phyloP scores from a whole-genome alignment of 2,329 filamentous ascomycete genomes.

The Phialophora chinensis region DNA sequence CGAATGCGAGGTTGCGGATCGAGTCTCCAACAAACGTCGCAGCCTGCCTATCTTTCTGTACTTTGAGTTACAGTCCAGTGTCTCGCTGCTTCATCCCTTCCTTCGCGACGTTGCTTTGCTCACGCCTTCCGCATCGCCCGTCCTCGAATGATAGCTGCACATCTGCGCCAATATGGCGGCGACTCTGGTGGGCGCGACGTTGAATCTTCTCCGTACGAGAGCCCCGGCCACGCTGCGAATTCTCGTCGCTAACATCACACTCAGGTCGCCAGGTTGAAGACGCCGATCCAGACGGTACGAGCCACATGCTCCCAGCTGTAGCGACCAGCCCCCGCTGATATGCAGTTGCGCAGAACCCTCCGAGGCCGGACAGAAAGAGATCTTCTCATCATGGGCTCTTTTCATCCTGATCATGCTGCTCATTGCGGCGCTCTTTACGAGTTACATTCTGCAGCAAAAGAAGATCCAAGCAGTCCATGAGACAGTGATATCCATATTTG shows the following conservation, averaged over 20 bases:
- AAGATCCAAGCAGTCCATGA: constrained; percentile 98
- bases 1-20: background rate
- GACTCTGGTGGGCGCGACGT: constrained; percentile 33
- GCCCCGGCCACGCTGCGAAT: background rate
- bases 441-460: constrained; percentile 94
- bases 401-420: constrained; percentile 96
- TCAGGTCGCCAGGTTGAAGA: constrained; percentile 36
- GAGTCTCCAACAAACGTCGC: constrained; percentile 4
- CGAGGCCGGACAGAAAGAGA: constrained; percentile 89
- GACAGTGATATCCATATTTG: constrained; percentile 97
- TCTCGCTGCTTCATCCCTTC: constrained; percentile 5
- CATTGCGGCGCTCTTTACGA: constrained; percentile 92
- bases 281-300: constrained; percentile 36
- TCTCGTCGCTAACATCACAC: constrained; percentile 14
- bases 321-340: constrained; percentile 13
- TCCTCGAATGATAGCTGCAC: constrained; percentile 25
- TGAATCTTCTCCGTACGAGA: constrained; percentile 33
- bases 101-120: background rate
- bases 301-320: background rate
- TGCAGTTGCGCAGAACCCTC: constrained; percentile 59
- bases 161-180: constrained; percentile 36
- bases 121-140: background rate
- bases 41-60: constrained; percentile 2
- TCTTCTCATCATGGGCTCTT: constrained; percentile 93
- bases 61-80: background rate